Evolutionary conservation across 805 yeast species (phyloP), one percentile per base, ranked within the genome.

Genomic region (Yarrowia alimentaria): DNA sequence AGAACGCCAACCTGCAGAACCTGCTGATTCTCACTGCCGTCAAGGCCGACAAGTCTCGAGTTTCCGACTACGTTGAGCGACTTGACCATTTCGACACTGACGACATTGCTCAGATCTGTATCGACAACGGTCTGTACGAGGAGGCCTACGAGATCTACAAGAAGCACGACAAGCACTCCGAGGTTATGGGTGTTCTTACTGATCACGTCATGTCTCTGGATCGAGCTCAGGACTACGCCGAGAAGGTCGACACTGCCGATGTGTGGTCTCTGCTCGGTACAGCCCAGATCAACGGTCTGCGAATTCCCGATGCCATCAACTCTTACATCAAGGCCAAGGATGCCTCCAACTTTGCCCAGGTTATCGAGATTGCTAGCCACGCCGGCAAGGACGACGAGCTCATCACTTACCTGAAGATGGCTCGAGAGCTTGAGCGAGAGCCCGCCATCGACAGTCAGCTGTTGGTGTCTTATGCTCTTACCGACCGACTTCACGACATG

Each of bases 301-400:
- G 98, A 61, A 80, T 93, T 55, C 82, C 88, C 43, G 98, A 91
- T 61, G 88, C 98, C 24, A 85, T 93, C 62, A 82, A 81, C 52
- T 89, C 98, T 6, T 93, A 93, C 66, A 85, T 90, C 61, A 85
- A 80, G 61, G 96, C 98, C 32, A 80, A 84, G 61, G 95, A 91
- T 66, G 93, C 98, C 54, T 78, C 85, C 49, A 88, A 93, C 73
- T 93, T 75, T 64, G 87, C 81, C 53, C 88, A 85, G 61, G 96
- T 91, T 37, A 91, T 93, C 68, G 98, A 93, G 61, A 85, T 89
- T 60, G 80, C 98, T 40, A 94, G 90, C 64, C 94, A 86, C 62
- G 95, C 96, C 26, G 98, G 96, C 57, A 91, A 90, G 66, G 95
- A 82, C 66, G 97, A 91, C 62, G 98, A 93, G 68, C 79, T 93